Conservation (phyloP, 371 early-diverging fungal species). For the Parasitella parasitica region DNA sequence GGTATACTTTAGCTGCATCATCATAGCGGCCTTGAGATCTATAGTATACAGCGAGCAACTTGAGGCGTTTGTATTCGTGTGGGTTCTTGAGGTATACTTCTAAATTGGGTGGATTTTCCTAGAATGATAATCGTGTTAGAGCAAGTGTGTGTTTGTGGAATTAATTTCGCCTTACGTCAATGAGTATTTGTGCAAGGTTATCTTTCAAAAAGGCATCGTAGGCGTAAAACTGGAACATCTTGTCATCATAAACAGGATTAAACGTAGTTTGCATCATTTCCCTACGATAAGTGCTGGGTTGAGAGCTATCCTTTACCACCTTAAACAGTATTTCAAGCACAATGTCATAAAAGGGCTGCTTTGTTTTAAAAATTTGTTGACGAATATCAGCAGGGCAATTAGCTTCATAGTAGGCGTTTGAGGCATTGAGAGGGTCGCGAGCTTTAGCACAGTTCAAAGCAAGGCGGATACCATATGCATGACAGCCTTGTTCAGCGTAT, state of each 20-base stretch:
- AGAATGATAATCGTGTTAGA: not conserved
- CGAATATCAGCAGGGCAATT: slow-evolving; percentile 39
- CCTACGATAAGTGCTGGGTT: not conserved
- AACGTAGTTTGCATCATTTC: slow-evolving; percentile 14
- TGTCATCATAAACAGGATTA: slow-evolving; percentile 10
- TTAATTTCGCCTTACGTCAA: slow-evolving; percentile 18
- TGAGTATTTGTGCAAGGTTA: slow-evolving; percentile 19
- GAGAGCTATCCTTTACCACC: not conserved
- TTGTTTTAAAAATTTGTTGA: slow-evolving; percentile 31
- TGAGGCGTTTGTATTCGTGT: slow-evolving; percentile 21
- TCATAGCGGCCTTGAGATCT: slow-evolving; percentile 27
- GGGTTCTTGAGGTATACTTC: slow-evolving; percentile 30
- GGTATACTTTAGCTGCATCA: slow-evolving; percentile 27
- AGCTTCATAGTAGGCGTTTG: slow-evolving; percentile 41
- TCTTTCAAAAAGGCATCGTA: slow-evolving; percentile 30
- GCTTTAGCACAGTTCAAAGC: slow-evolving; percentile 66
- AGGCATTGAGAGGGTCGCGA: slow-evolving; percentile 59
- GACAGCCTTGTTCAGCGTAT: slow-evolving; percentile 19
- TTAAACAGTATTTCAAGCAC: slow-evolving; percentile 38
- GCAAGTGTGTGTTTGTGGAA: not conserved
- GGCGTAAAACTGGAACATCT: slow-evolving; percentile 28
- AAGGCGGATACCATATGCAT: slow-evolving; percentile 48
- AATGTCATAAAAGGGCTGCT: slow-evolving; percentile 58
- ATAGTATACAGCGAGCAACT: slow-evolving; percentile 31
- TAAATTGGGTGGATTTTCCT: slow-evolving; percentile 20